Evolutionary conservation across 73 alveolate genomes (phyloP).

Genomic region (Tetrahymena elliotti): DNA sequence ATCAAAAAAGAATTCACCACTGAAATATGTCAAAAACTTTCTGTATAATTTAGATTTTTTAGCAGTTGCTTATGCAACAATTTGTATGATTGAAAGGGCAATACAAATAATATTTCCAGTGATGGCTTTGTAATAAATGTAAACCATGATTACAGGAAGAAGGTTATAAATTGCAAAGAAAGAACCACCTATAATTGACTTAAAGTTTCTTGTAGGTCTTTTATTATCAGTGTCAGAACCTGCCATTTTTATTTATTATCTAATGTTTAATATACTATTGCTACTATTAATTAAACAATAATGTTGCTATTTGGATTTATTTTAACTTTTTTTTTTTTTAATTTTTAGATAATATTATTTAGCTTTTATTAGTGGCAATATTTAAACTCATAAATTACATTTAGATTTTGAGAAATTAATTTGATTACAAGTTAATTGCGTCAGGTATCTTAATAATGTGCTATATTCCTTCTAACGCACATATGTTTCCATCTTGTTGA

Average conservation of each 20-base stretch:
- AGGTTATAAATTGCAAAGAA: neutral
- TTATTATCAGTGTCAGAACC: neutral
- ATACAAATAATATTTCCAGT: neutral
- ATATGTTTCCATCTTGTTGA: neutral
- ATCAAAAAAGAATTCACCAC: neutral
- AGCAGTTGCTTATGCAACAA: neutral
- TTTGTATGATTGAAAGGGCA: neutral
- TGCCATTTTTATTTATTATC: neutral
- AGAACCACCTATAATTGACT: neutral
- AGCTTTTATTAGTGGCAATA: neutral
- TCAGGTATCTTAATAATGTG: neutral
- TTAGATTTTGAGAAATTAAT: neutral
- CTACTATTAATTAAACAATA: neutral
- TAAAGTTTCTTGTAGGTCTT: neutral
- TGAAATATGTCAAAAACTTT: neutral
- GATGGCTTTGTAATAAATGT: neutral
- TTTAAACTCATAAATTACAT: neutral
- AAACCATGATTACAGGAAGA: neutral
- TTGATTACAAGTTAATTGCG: neutral
- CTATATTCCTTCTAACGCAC: neutral
- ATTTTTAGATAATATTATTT: neutral
- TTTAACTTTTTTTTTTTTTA: neutral
- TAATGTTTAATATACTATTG: neutral
- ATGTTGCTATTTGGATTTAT: neutral
- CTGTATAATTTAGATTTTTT: neutral